Conservation (phyloP, 179 eudicot genomes). For the Beta corolliflora region DNA sequence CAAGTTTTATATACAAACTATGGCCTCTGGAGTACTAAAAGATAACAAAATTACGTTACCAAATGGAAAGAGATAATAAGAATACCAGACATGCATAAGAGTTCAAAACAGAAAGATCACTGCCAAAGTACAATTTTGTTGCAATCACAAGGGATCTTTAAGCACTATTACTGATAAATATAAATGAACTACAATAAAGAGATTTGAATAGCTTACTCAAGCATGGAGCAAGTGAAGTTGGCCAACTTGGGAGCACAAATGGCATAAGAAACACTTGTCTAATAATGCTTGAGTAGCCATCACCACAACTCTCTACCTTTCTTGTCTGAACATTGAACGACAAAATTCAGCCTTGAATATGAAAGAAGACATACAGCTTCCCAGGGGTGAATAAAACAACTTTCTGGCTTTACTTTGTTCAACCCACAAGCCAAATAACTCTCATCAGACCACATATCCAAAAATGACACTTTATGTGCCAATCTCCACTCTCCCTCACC, state of each 20-base stretch:
- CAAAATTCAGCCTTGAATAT: not conserved
- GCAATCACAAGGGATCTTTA: not conserved
- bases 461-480: not conserved
- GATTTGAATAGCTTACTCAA: constrained; percentile 5
- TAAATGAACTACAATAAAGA: not conserved
- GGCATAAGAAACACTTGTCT: not conserved
- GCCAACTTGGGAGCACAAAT: constrained; percentile 14
- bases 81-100: not conserved
- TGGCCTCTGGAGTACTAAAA: no score
- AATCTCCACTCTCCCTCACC: constrained; percentile 16
- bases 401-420: not conserved
- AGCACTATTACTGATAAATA: not conserved
- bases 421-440: not conserved
- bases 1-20: no score
- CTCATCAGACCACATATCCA: constrained; percentile 9
- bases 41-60: no score
- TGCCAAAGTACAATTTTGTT: no score
- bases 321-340: not conserved
- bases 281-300: not conserved
- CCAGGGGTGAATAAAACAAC: not conserved
- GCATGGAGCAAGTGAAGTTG: not conserved
- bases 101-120: not conserved
- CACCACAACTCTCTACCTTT: constrained; percentile 10
- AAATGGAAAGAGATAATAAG: no score
- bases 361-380: constrained; percentile 2